A percentile compares a stretch with the other conserved stretches of the same genome.
Evolutionary conservation across 257 asterid species (phyloP).

Genomic region (Lavandula angustifolia): DNA sequence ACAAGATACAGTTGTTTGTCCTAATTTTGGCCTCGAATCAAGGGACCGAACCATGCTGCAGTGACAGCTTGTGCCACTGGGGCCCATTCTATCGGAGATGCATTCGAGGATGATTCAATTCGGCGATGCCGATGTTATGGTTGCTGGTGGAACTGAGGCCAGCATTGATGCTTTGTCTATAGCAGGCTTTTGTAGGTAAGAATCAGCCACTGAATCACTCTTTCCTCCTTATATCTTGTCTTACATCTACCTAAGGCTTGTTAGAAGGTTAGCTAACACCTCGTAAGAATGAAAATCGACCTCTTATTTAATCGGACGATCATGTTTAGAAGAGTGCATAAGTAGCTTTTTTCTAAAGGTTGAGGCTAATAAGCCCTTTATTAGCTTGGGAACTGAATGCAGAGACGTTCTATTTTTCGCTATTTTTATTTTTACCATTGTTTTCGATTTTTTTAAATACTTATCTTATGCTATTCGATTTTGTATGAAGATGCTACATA

Average conservation of each 20-base stretch:
- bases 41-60: constrained; percentile 99
- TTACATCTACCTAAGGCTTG: constrained; percentile 8
- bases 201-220: constrained; percentile 13
- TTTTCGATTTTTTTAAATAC: background rate
- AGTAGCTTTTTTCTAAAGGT: background rate
- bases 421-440: background rate
- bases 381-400: background rate
- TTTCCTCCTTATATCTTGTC: constrained; percentile 4
- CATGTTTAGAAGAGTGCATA: constrained; percentile 3
- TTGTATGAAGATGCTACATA: background rate
- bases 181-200: constrained; percentile 95
- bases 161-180: constrained; percentile 97
- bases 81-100: constrained; percentile 96
- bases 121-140: constrained; percentile 98
- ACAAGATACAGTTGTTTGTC: constrained; percentile 39
- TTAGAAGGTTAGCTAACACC: background rate
- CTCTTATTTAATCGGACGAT: background rate
- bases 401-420: background rate
- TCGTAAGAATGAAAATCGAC: background rate
- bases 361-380: constrained; percentile 18
- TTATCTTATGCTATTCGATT: background rate
- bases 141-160: constrained; percentile 97
- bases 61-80: constrained; percentile 99
- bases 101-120: constrained; percentile 91
- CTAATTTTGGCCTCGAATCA: constrained; percentile 64